Percentiles rank a stretch among this genome's conserved stretches.
Evolutionary conservation across 192 early-diverging fungal species (phyloP).

Genomic region (Radiomyces spectabilis): DNA sequence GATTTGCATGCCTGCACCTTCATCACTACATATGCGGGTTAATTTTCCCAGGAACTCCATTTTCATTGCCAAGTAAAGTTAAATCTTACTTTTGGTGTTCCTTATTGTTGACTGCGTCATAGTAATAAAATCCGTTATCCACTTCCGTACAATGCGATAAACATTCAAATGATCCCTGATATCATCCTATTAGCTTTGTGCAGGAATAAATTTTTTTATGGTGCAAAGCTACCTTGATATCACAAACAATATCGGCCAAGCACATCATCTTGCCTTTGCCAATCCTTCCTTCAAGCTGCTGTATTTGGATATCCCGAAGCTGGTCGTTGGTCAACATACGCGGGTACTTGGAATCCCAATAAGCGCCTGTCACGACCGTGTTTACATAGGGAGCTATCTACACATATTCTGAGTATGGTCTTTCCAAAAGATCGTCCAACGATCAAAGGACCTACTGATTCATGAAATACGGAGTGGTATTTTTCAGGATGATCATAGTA

Average conservation of each 20-base stretch:
- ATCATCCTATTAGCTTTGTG: neutral
- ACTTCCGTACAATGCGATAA: conserved; percentile 86
- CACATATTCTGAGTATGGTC: neutral
- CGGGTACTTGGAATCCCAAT: conserved; percentile 85
- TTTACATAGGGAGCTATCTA: conserved; percentile 87
- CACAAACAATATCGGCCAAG: conserved; percentile 90
- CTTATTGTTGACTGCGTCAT: conserved; percentile 66
- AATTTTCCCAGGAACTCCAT: no score
- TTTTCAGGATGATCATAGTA: conserved; percentile 73
- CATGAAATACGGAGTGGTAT: conserved; percentile 74
- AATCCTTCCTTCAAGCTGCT: conserved; percentile 34
- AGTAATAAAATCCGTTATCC: conserved; percentile 86
- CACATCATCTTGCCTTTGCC: conserved; percentile 69
- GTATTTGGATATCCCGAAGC: conserved; percentile 57
- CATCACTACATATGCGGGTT: conserved; percentile 33
- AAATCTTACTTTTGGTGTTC: conserved; percentile 70
- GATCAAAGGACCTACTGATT: conserved; percentile 39
- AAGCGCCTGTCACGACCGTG: conserved; percentile 88
- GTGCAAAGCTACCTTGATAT: conserved; percentile 81
- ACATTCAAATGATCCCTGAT: conserved; percentile 88
- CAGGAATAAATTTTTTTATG: neutral
- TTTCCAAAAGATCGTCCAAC: neutral
- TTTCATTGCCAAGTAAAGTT: no score
- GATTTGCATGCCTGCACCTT: conserved; percentile 85
- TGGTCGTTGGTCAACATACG: conserved; percentile 85